These are phyloP conservation scores for Amaranthus hypochondriacus DNA, from an alignment of 148 eudicot genomes.

Conservation along the genomic window DNA sequence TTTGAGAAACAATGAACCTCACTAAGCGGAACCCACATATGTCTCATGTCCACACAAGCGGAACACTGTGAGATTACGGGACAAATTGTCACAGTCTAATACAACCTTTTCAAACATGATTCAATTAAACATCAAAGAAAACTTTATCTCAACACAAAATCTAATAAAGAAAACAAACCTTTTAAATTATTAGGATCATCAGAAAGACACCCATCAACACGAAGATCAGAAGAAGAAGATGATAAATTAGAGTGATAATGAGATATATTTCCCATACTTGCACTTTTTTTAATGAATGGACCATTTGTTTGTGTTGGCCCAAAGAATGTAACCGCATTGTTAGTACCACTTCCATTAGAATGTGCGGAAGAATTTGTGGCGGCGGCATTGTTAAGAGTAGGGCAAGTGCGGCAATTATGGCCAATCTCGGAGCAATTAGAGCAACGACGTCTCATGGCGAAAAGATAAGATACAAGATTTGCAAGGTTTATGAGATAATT, in stretches of 20 bases:
- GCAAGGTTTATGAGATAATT: neutral
- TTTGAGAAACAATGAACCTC: too few species aligned
- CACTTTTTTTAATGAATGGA: constrained; percentile 77
- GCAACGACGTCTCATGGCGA: constrained; percentile 69
- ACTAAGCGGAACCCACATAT: neutral
- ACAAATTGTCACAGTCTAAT: too few species aligned
- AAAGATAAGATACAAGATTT: neutral
- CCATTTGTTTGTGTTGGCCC: constrained; percentile 80
- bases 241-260: constrained; percentile 41
- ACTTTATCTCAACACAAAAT: neutral
- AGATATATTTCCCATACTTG: constrained; percentile 79
- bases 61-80: too few species aligned
- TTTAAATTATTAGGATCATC: constrained; percentile 67
- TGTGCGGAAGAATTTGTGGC: too few species aligned
- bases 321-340: constrained; percentile 54
- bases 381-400: constrained; percentile 32
- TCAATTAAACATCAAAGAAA: neutral
- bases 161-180: constrained; percentile 33
- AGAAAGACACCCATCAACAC: constrained; percentile 61
- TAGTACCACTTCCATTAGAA: neutral
- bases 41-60: too few species aligned
- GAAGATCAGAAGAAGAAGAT: constrained; percentile 44
- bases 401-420: constrained; percentile 82
- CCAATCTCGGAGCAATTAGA: constrained; percentile 84
- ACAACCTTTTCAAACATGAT: neutral